Evolutionary conservation across 495 filamentous ascomycete genomes (phyloP), one percentile per base, ranked within the genome.

Genomic region (Penicillium goetzii): DNA sequence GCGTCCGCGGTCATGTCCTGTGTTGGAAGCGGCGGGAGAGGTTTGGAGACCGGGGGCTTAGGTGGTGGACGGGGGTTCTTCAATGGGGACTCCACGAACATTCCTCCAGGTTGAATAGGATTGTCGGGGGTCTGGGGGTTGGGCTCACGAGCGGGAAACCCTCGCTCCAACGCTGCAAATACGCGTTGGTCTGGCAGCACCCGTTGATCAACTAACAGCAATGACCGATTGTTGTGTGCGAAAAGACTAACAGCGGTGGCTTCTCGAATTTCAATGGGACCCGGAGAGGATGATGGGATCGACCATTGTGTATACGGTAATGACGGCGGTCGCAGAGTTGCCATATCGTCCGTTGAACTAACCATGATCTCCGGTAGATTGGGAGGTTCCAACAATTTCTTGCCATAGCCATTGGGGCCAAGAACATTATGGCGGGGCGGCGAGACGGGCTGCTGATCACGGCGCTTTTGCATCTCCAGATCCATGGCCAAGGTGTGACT

Each of bases 151-250:
- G 62, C 45, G 28, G 58, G 47, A 47, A 69, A 64, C 45, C 66
- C 72, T 25, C 58, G 63, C 52, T 63, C 69, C 60, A 70, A 72
- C 32, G 56, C 62, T 26, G 58, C 56, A 23, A 73, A 65, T 19
- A 51, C 62, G 10, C 59, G 70, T n/a, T 70, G 67, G 34, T 68
- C 67, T 19, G 74, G 65, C 30, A 76, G 76, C 36, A 75, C 74
- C 74, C 82, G 85, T 66, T 92, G 89, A 43, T 96, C 85, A 43
- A 96, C 88, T 59, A 96, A 76, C 50, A 95, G 76, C 12, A 92
- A 80, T 3, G 91, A 94, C 61, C 88, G 87, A 64, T 96, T 97
- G 71, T 92, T 91, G 72, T 97, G 93, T 3, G 92, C 88, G 70
- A 89, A 95, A 36, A 96, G 88, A 61, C 86, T 88, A 50, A 97